A percentile compares a stretch with the other conserved stretches of the same genome.
These are phyloP conservation scores for Bryum argenteum DNA, from an alignment of 225 moss, liverwort and hornwort species.

Conservation along the genomic window DNA sequence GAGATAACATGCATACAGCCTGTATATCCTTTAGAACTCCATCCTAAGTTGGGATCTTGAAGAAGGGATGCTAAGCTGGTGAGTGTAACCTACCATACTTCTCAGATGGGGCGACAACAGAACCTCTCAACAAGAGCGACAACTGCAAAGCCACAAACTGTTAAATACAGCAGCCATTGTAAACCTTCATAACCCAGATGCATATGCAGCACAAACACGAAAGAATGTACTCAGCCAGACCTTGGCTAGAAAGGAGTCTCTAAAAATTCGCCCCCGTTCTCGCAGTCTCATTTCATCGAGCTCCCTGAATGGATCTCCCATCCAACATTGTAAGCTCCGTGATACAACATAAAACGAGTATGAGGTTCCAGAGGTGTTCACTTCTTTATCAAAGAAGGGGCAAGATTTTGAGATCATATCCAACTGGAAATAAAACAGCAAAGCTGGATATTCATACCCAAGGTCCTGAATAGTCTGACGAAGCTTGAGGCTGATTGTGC, in stretches of 20 bases:
- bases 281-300: constrained; percentile 84
- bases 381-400: background rate
- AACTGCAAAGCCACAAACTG: constrained; percentile 52
- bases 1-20: background rate
- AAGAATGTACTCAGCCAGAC: constrained; percentile 33
- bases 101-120: constrained; percentile 88
- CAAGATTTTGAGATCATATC: background rate
- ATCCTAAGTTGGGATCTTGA: constrained; percentile 3
- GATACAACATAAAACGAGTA: background rate
- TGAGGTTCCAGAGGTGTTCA: background rate
- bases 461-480: constrained; percentile 78
- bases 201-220: constrained; percentile 11
- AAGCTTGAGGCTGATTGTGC: constrained; percentile 66
- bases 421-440: background rate
- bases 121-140: constrained; percentile 88
- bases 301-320: constrained; percentile 52
- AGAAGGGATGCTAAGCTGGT: background rate
- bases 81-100: constrained; percentile 65
- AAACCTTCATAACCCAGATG: background rate
- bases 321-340: background rate
- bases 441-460: constrained; percentile 29
- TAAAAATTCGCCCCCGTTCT: constrained; percentile 85
- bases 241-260: constrained; percentile 92
- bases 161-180: constrained; percentile 14
- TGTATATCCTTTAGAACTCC: too few species aligned